A percentile compares a stretch with the other conserved stretches of the same genome.
These are phyloP conservation scores for Baorangia bicolor DNA, from an alignment of 768 basidiomycete species.

Conservation along the genomic window DNA sequence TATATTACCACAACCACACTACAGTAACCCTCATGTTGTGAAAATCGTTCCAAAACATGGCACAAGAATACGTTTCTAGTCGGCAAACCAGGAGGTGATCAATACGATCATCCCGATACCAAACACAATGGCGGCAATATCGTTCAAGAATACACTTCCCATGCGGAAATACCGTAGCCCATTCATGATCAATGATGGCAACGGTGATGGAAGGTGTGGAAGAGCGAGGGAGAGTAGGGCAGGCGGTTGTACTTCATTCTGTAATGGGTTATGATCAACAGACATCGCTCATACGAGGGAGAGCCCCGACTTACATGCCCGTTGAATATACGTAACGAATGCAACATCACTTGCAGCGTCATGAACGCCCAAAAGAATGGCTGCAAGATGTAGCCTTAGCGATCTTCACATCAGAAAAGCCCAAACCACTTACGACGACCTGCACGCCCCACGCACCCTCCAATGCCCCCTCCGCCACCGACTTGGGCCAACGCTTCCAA, in stretches of 20 bases:
- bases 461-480: conserved; percentile 40
- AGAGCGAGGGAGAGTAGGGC: conserved; percentile 57
- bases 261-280: conserved; percentile 3
- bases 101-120: conserved; percentile 66
- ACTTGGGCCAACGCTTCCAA: conserved; percentile 66
- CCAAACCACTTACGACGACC: conserved; percentile 47
- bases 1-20: conserved; percentile 4
- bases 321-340: conserved; percentile 69
- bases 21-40: not conserved
- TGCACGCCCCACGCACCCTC: conserved; percentile 49
- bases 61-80: conserved; percentile 5
- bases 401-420: not conserved
- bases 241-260: conserved; percentile 63
- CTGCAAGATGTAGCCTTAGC: conserved; percentile 35
- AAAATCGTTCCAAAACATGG: not conserved
- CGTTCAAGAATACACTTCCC: conserved; percentile 65
- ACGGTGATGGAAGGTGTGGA: conserved; percentile 62
- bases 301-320: conserved; percentile 52
- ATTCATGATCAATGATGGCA: conserved; percentile 62
- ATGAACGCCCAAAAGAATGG: conserved; percentile 84
- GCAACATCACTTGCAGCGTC: conserved; percentile 66
- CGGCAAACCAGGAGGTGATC: conserved; percentile 47
- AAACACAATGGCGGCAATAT: conserved; percentile 67
- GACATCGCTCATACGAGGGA: not conserved
- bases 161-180: conserved; percentile 68